A percentile compares a stretch with the other conserved stretches of the same genome.
Evolutionary conservation across 2,329 filamentous ascomycete genomes (phyloP).

Genomic region (Eutypa lata): DNA sequence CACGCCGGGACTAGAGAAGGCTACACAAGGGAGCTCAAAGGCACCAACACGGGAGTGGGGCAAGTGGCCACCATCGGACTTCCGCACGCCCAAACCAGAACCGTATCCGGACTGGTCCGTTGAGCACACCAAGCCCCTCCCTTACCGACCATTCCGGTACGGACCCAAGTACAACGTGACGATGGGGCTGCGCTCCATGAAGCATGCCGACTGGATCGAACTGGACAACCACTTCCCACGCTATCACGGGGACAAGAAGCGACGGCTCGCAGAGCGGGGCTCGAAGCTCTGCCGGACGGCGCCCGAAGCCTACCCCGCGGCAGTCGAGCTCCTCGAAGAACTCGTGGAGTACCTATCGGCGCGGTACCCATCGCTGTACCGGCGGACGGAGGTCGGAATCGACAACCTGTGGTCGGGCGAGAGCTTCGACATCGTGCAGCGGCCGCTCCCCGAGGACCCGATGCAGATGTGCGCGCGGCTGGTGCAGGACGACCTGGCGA

Average conservation of each 20-base stretch:
- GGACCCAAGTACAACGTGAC: slow-evolving; percentile 75
- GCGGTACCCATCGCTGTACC: slow-evolving; percentile 71
- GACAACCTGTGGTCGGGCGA: slow-evolving; percentile 71
- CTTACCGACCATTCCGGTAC: slow-evolving; percentile 75
- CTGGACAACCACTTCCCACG: slow-evolving; percentile 75
- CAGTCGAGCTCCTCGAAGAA: slow-evolving; percentile 74
- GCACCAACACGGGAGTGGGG: slow-evolving; percentile 19
- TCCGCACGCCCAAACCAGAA: slow-evolving; percentile 21
- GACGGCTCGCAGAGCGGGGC: slow-evolving; percentile 64
- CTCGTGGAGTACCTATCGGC: slow-evolving; percentile 67
- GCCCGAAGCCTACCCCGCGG: slow-evolving; percentile 67
- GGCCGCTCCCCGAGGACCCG: slow-evolving; percentile 70
- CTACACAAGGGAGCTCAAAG: slow-evolving; percentile 5
- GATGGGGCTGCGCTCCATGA: slow-evolving; percentile 71
- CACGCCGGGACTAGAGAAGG: slow-evolving; percentile 22
- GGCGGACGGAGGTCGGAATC: slow-evolving; percentile 60
- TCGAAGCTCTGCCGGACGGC: slow-evolving; percentile 65
- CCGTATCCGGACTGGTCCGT: slow-evolving; percentile 70
- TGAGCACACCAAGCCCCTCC: slow-evolving; percentile 65
- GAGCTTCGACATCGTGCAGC: slow-evolving; percentile 62
- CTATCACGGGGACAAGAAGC: slow-evolving; percentile 69
- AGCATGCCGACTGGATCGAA: slow-evolving; percentile 77
- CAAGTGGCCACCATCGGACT: slow-evolving; percentile 26
- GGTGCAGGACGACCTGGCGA: slow-evolving; percentile 76
- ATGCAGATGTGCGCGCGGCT: slow-evolving; percentile 73